A percentile compares a stretch with the other conserved stretches of the same genome.
Conservation (phyloP, 2,329 filamentous ascomycete species). For the Sarocladium kiliense region DNA sequence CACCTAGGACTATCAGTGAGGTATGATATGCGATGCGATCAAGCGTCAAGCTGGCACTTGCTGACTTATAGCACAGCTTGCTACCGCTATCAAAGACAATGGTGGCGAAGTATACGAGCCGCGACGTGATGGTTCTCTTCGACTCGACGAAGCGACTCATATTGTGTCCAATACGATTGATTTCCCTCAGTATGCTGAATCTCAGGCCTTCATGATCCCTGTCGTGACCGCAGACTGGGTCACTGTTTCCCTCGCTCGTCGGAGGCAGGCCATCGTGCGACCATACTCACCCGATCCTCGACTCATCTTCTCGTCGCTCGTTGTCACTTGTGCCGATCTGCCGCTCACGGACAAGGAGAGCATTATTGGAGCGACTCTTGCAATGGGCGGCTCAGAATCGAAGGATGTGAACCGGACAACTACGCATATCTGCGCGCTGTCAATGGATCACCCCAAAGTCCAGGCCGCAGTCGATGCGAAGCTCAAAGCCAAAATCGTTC, state of each 20-base stretch:
- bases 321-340: conserved; percentile 77
- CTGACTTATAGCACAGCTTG: conserved; percentile 10
- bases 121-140: conserved; percentile 42
- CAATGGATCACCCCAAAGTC: conserved; percentile 69
- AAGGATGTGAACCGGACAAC: conserved; percentile 66
- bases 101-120: conserved; percentile 45
- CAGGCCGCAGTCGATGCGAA: conserved; percentile 56
- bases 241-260: conserved; percentile 60
- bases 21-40: conserved; percentile 19
- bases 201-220: conserved; percentile 72
- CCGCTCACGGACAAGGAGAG: conserved; percentile 85
- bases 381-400: conserved; percentile 80
- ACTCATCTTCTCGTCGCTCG: conserved; percentile 82
- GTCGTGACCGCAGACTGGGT: conserved; percentile 84
- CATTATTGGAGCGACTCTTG: conserved; percentile 82
- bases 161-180: conserved; percentile 72
- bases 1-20: conserved; percentile 35
- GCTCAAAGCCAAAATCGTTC: conserved; percentile 72
- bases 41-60: neutral
- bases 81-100: conserved; percentile 42
- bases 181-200: conserved; percentile 78
- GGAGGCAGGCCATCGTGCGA: conserved; percentile 70
- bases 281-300: conserved; percentile 87
- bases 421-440: conserved; percentile 85
- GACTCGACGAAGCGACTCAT: conserved; percentile 46